phyloP scores from a whole-genome alignment of 129 eudicot species.

The Flaveria robusta region DNA sequence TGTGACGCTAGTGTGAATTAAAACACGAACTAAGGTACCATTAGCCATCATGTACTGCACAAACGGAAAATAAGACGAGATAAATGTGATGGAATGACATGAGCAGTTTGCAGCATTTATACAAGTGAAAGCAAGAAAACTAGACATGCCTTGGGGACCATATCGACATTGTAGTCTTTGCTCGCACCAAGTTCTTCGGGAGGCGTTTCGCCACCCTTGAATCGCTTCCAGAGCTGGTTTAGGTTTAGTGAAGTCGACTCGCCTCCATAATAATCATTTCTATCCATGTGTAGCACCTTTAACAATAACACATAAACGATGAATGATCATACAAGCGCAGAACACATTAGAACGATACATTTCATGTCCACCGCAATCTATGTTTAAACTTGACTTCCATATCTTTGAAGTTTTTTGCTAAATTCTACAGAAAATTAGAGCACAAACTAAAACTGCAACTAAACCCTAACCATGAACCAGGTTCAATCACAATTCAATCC shows the following conservation, averaged over 20 bases:
- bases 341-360: neutral
- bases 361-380: neutral
- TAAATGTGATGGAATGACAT: slow-evolving; percentile 8
- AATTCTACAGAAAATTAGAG: neutral
- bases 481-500: neutral
- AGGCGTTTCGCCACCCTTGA: slow-evolving; percentile 50
- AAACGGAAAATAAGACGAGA: slow-evolving; percentile 46
- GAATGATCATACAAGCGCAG: neutral
- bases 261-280: neutral
- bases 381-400: neutral
- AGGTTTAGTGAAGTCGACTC: neutral
- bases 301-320: neutral
- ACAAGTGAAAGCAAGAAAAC: no score
- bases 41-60: slow-evolving; percentile 23
- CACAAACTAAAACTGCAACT: neutral
- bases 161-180: slow-evolving; percentile 65
- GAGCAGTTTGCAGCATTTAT: slow-evolving; percentile 5
- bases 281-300: neutral
- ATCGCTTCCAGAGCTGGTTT: slow-evolving; percentile 29
- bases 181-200: slow-evolving; percentile 56
- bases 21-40: no score
- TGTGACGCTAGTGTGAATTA: slow-evolving; percentile 59
- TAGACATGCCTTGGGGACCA: slow-evolving; percentile 62
- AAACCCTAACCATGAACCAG: neutral
- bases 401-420: neutral